Evolutionary conservation across 352 stramenopile genomes (phyloP).

Genomic region (Phytophthora brassicae): DNA sequence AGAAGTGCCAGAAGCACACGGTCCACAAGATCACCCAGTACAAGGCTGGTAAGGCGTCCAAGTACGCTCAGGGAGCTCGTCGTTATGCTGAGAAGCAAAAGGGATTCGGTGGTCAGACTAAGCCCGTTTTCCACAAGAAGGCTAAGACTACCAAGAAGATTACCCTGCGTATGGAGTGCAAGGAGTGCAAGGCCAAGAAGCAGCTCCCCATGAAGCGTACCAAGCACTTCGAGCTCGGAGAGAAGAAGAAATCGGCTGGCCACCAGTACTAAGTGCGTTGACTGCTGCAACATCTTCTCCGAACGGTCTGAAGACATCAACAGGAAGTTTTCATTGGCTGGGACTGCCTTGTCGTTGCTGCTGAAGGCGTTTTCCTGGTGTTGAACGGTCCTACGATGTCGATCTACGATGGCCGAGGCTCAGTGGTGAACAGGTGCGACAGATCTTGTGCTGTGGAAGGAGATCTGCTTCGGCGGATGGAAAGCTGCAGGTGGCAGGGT

Average conservation of each 20-base stretch:
- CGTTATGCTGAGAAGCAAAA: constrained; percentile 99
- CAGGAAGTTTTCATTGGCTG: constrained; percentile 13
- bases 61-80: constrained; percentile 97
- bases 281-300: constrained; percentile 1
- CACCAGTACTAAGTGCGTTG: constrained; percentile 94
- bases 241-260: constrained; percentile 98
- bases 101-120: constrained; percentile 99
- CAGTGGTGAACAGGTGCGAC: constrained; percentile 10
- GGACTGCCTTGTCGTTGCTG: background rate
- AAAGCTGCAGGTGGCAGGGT: constrained; percentile 18
- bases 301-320: constrained; percentile 16
- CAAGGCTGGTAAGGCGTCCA: constrained; percentile 99
- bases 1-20: constrained; percentile 99
- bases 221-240: constrained; percentile 99
- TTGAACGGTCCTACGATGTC: constrained; percentile 26
- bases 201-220: constrained; percentile 99
- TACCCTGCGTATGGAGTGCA: constrained; percentile 99
- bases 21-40: constrained; percentile 99
- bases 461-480: constrained; percentile 12
- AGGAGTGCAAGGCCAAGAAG: constrained; percentile 99
- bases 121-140: constrained; percentile 99
- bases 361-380: background rate
- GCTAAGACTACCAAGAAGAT: constrained; percentile 99
- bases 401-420: constrained; percentile 22
- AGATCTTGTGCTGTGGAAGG: constrained; percentile 7